Evolutionary conservation across 73 alveolate species (phyloP).

Genomic region (Symbiodinium natans): DNA sequence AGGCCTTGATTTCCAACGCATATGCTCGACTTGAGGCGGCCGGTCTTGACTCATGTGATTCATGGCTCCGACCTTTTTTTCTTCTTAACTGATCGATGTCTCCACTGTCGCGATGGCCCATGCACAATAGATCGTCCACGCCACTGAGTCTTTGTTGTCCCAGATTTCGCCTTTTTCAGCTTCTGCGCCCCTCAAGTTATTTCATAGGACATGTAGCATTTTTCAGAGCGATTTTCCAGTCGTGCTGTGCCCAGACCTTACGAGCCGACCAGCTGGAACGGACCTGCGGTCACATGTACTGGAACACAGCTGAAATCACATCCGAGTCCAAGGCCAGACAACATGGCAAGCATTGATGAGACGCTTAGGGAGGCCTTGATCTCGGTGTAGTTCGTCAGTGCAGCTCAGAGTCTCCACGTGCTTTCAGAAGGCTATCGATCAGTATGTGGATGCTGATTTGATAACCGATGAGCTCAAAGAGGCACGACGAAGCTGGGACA

Average conservation of each 20-base stretch:
- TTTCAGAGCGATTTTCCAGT: not conserved
- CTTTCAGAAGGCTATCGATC: conserved; percentile 60
- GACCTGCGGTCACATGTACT: no score
- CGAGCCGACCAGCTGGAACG: no score
- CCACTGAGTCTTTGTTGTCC: no score
- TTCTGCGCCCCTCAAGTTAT: not conserved
- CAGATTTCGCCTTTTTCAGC: no score
- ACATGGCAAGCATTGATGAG: conserved; percentile 2
- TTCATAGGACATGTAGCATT: not conserved
- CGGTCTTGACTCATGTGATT: not conserved
- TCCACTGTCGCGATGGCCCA: no score
- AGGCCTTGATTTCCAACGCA: conserved; percentile 31
- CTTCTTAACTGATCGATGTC: no score
- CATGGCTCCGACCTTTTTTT: no score
- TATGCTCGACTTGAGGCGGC: conserved; percentile 71
- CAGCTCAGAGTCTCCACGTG: no score
- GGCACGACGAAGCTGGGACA: not conserved
- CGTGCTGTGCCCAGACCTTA: not conserved
- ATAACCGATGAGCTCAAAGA: conserved; percentile 66
- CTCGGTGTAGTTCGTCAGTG: no score
- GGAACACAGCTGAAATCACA: no score
- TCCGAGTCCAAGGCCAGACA: not conserved
- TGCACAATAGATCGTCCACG: no score
- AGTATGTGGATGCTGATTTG: conserved; percentile 54
- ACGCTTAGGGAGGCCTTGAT: not conserved